phyloP scores from a whole-genome alignment of 192 early-diverging fungal species.

The Spizellomyces punctatus region DNA sequence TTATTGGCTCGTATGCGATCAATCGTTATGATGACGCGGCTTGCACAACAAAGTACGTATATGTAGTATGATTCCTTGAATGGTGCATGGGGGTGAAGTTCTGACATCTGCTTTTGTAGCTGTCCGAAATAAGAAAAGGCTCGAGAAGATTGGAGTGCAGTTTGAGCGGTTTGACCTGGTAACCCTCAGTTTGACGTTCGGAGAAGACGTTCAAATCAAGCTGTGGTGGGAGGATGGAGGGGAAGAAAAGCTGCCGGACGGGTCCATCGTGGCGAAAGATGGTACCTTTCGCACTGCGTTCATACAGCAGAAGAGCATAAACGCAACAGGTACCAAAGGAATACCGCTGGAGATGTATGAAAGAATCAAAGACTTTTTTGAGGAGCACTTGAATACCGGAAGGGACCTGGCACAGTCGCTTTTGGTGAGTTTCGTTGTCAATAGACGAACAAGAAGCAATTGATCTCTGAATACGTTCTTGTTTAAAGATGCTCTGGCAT shows the following conservation, averaged over 20 bases:
- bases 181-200: neutral
- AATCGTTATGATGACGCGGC: neutral
- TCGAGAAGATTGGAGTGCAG: slow-evolving; percentile 15
- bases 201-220: neutral
- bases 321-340: too few species aligned
- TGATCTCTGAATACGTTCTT: too few species aligned
- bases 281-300: neutral
- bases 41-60: slow-evolving; percentile 12
- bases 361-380: neutral
- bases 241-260: neutral
- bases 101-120: neutral
- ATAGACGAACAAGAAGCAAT: too few species aligned
- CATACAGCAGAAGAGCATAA: too few species aligned
- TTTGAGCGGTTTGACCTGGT: slow-evolving; percentile 16
- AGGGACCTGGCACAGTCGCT: too few species aligned
- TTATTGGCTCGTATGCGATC: neutral
- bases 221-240: slow-evolving; percentile 2
- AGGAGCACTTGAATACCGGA: too few species aligned
- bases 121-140: slow-evolving; percentile 1
- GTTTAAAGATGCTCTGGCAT: slow-evolving; percentile 6
- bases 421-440: too few species aligned
- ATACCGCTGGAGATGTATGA: too few species aligned
- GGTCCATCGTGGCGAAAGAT: neutral
- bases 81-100: too few species aligned
- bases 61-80: neutral